Evolutionary conservation across 768 basidiomycete species (phyloP), one percentile per base, ranked within the genome.

Genomic region (Boletellus sp.): DNA sequence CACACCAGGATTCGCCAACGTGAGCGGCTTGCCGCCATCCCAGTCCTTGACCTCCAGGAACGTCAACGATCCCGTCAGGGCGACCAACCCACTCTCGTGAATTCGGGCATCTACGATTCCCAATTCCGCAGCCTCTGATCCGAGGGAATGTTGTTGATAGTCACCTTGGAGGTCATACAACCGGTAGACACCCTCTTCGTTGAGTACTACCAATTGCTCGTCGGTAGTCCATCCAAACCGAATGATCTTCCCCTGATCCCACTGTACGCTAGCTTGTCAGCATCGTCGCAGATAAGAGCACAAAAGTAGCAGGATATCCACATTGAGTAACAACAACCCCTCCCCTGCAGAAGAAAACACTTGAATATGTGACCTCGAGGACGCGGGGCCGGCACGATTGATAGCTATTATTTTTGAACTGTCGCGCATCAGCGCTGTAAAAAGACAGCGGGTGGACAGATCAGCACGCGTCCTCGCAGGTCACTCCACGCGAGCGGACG

Each of bases 101-200:
- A 93, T 87, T 24, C 84, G 78, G 3, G 92, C 94, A 44, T 94
- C 89, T 43, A 92, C 73, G 31, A 97, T 77, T 0, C 92, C 94
- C 51, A 83, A 72, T 65, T 94, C 93, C 5, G 79, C 77, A 0
- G 87, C 90, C 45, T 95, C 94, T 9, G 73, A 73, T 8, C 92
- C 93, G 2, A 97, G 76, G 0, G 92, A 91, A 64, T 84, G 79
- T 53, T 97, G 94, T 50, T 80, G 73, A 63, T 94, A 96, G 57
- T 89, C 87, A 48, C 85, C 84, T 67, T 90, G 85, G 31, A 91
- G 72, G 70, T 92, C 87, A 61, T 97, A 97, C 22, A 97, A 59
- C 40, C 96, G 78, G 69, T 96, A 99, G 6, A 79, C 77, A 22
- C 95, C 94, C 59, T 97, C 94, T 68, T 95, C 93, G 62, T 94